Evolutionary conservation across 345 rosid genomes (phyloP), one percentile per base, ranked within the genome.

Genomic region (Euphorbia tirucalli): DNA sequence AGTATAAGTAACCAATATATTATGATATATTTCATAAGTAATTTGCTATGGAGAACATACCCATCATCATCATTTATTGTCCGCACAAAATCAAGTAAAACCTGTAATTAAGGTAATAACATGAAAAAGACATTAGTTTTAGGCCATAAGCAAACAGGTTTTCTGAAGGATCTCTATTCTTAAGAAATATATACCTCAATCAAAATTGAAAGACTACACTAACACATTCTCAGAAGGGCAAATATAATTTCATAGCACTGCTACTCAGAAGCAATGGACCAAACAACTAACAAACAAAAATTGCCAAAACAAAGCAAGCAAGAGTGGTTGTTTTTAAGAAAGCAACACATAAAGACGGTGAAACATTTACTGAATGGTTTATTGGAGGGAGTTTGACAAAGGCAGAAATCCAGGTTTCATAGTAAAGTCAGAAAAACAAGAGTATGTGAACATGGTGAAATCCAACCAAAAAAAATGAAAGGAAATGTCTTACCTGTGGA

Each of bases 51-150:
- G 68, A 70, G 35, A 16, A 70, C 87, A 66, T 90, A 94, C 98
- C 98, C 98, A 70, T 92, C 95, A 72, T 94, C 97, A 72, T 94
- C 98, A 81, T 94, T 94, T 79, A 94, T 87, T 76, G 84, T 94
- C 66, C 88, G 92, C 76, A 90, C 82, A 84, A 94, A 94, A 86
- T 94, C 97, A 81, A 94, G 83, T 81, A 94, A 84, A 79, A 92
- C 98, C 98, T 94, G 88, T 80, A 83, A 21, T 18, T 59, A 25
- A 62, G 57, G 55, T 3, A 44, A 24, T 8, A 49, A n/a, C 19
- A 54, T 31, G 55, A 37, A 49, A 62, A 50, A 70, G 61, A 61
- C 24, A 79, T 65, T 60, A 62, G 50, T 59, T 54, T 61, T 32
- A 28, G 24, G 64, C 63, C 21, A 43, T 48, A 28, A 39, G 3